Evolutionary conservation across 129 eudicot genomes (phyloP).

Genomic region (Dittrichia graveolens): DNA sequence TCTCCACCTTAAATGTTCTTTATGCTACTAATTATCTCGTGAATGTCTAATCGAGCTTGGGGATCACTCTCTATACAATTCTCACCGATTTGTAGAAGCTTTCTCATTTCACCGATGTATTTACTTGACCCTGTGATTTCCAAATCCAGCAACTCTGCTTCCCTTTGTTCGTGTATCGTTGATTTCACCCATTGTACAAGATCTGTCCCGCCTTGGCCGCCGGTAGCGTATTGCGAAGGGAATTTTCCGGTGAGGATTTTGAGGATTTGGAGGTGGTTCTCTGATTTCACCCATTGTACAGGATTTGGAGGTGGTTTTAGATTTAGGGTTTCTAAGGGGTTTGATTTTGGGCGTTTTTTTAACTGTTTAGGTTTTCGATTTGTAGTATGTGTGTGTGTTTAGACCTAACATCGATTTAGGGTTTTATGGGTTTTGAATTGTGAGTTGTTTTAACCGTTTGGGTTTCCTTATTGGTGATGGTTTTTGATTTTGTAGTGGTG

Average conservation of each 20-base stretch:
- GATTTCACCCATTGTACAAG: conserved; percentile 59
- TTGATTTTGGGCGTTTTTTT: too few species aligned
- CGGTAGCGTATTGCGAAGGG: conserved; percentile 53
- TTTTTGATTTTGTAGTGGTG: too few species aligned
- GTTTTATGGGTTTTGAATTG: too few species aligned
- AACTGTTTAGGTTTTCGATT: too few species aligned
- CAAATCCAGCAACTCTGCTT: conserved; percentile 61
- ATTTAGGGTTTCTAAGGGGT: too few species aligned
- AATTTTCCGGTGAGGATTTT: conserved; percentile 73
- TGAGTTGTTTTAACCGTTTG: too few species aligned
- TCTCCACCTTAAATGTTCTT: conserved; percentile 47
- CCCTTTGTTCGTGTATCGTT: conserved; percentile 57
- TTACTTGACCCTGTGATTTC: conserved; percentile 45
- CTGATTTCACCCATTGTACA: too few species aligned
- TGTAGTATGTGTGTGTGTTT: too few species aligned
- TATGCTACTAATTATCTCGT: conserved; percentile 48
- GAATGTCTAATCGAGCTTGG: conserved; percentile 46
- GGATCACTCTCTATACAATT: conserved; percentile 59
- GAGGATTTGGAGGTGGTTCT: too few species aligned
- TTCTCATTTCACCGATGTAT: conserved; percentile 42
- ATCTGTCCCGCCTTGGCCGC: conserved; percentile 66
- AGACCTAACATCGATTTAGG: too few species aligned
- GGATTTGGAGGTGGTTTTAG: too few species aligned
- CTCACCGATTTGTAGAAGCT: conserved; percentile 58
- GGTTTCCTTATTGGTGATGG: too few species aligned